Conservation (phyloP, 208 protist genomes). For the Leishmania guyanensis region DNA sequence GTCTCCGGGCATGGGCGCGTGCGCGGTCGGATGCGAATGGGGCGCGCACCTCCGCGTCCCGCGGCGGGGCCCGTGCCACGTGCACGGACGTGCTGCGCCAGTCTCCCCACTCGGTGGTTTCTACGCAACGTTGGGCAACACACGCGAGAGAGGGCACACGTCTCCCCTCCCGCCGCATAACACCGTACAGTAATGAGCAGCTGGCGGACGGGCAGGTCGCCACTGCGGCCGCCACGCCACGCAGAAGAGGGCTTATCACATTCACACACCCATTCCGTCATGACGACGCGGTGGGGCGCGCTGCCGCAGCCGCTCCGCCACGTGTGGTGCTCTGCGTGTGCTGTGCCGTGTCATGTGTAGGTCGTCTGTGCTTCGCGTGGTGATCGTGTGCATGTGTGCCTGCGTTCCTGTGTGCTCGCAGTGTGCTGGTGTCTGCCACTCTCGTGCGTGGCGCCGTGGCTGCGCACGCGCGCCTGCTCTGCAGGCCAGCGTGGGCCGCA, state of each 20-base stretch:
- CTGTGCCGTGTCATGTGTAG: conserved; percentile 4
- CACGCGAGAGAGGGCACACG: conserved; percentile 3
- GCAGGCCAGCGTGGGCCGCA: conserved; percentile 22
- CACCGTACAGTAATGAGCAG: conserved; percentile 33
- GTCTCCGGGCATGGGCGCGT: conserved; percentile 1
- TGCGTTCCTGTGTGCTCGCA: background rate
- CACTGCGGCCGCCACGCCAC: conserved; percentile 31
- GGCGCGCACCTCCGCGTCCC: conserved; percentile 13
- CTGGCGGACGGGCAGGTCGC: conserved; percentile 28
- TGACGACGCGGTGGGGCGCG: conserved; percentile 34
- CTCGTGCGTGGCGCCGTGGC: conserved; percentile 25
- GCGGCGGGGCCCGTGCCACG: conserved; percentile 24
- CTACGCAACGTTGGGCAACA: conserved; percentile 31
- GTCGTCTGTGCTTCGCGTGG: conserved; percentile 12
- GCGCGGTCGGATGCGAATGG: conserved; percentile 12
- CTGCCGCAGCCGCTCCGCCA: conserved; percentile 27
- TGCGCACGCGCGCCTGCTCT: conserved; percentile 16
- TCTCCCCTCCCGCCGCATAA: conserved; percentile 8
- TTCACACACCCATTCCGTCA: conserved; percentile 14
- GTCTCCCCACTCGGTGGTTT: conserved; percentile 29
- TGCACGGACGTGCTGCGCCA: conserved; percentile 26
- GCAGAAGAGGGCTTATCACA: conserved; percentile 31
- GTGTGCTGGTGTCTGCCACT: conserved; percentile 4
- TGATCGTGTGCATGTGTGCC: conserved; percentile 4
- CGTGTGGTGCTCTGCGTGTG: conserved; percentile 18